phyloP scores from a whole-genome alignment of 441 rosid genomes.

The Aleurites moluccanus region DNA sequence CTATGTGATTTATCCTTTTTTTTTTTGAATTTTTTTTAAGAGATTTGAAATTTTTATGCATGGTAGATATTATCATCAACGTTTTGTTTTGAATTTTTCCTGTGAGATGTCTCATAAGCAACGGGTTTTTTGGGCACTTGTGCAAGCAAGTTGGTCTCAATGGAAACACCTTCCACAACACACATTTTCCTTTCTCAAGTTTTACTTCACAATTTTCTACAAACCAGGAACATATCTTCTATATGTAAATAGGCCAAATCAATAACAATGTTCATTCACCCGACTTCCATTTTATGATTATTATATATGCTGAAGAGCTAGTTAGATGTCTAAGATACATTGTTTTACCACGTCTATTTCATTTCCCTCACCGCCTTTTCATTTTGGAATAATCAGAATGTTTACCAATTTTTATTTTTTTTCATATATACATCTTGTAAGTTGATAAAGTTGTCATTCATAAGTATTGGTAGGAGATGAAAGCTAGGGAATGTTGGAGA shows the following conservation, averaged over 20 bases:
- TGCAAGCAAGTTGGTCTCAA: too few relatives aligned
- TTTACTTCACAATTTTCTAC: not conserved
- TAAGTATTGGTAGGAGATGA: not conserved
- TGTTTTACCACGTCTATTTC: not conserved
- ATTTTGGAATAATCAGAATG: not conserved
- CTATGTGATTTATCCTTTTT: not conserved
- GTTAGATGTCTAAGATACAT: conserved; percentile 6
- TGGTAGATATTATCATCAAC: not conserved
- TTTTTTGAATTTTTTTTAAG: not conserved
- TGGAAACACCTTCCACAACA: too few relatives aligned
- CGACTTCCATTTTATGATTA: not conserved
- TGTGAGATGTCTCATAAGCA: not conserved
- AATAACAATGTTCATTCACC: not conserved
- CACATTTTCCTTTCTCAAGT: not conserved
- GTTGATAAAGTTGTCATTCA: conserved; percentile 1
- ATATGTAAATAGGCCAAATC: not conserved
- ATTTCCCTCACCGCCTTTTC: not conserved
- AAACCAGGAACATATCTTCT: not conserved
- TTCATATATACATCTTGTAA: not conserved
- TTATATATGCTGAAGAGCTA: not conserved
- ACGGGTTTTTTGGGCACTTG: not conserved
- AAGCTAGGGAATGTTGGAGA: not conserved
- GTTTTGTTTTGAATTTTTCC: not conserved
- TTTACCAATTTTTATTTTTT: not conserved
- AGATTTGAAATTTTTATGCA: not conserved